Evolutionary conservation across 371 early-diverging fungal genomes (phyloP).

Genomic region (Zychaea mexicana): DNA sequence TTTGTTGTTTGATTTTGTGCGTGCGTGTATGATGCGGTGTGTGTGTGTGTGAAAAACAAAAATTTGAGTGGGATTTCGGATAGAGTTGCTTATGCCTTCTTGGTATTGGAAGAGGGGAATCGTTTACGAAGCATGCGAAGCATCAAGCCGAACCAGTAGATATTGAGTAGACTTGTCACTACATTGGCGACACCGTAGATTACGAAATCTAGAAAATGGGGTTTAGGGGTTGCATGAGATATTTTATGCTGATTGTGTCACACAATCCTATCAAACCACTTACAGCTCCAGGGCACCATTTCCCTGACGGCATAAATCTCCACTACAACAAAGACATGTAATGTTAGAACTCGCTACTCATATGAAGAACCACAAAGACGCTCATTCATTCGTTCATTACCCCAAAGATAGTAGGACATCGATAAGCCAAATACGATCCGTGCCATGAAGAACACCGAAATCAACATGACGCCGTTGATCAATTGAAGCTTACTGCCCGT

Average conservation of each 20-base stretch:
- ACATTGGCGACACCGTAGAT: slow-evolving; percentile 69
- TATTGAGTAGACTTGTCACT: slow-evolving; percentile 68
- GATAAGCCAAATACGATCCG: slow-evolving; percentile 83
- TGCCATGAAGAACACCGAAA: slow-evolving; percentile 73
- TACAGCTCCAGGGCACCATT: slow-evolving; percentile 58
- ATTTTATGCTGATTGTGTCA: background rate
- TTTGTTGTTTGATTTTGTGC: too few relatives aligned
- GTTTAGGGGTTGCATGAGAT: slow-evolving; percentile 7
- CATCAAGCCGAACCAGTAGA: slow-evolving; percentile 85
- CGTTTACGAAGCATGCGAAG: slow-evolving; percentile 52
- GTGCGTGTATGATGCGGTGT: too few relatives aligned
- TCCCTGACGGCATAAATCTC: slow-evolving; percentile 53
- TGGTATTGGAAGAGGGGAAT: slow-evolving; percentile 22
- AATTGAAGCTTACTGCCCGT: slow-evolving; percentile 77
- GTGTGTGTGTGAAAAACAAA: background rate
- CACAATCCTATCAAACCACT: slow-evolving; percentile 13
- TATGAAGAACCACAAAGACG: background rate
- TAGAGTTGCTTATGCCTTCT: slow-evolving; percentile 10
- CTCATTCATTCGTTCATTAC: slow-evolving; percentile 26
- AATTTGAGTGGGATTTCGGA: too few relatives aligned
- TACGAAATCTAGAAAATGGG: slow-evolving; percentile 32
- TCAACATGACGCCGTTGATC: slow-evolving; percentile 78
- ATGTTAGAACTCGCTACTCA: background rate
- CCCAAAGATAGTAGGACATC: slow-evolving; percentile 67
- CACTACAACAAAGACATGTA: slow-evolving; percentile 15